Evolutionary conservation across 2,329 filamentous ascomycete genomes (phyloP), one percentile per base, ranked within the genome.

Genomic region (Purpureocillium lavendulum): DNA sequence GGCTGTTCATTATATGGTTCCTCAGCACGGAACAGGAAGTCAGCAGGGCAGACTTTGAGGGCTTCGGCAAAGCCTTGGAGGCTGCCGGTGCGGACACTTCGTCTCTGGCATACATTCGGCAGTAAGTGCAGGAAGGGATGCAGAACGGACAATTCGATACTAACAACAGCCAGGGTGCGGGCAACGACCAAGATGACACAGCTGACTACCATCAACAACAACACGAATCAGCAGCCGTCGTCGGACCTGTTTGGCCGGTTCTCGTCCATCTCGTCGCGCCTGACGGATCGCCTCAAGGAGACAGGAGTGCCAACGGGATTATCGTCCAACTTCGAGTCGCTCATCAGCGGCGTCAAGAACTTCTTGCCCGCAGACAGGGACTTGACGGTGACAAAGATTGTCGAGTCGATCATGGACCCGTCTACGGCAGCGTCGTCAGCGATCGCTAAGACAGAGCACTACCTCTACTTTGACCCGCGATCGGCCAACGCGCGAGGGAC

Each of bases 101-200:
- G 14, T 82, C 84, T 34, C 70, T 98, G 37, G 73, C 87, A 33
- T 97, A 97, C 52, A 78, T 98, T 51, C 82, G 85, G 66, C 86
- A 88, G 82, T 85, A 65, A 65, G 80, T 68, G 38, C 29, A 26
- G 5, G 21, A 26, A 5, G 21, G 21, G 21, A 26, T 5, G 21
- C 21, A 26, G 10, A 6, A 10, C 21, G 21, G 10, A n/a, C n/a
- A n/a, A n/a, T n/a, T 10, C 12, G 8, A 31, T 24, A 11, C 33
- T 21, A 15, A 36, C 30, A 37, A 33, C 7, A 21, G 36, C 33
- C 54, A 80, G 85, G 59, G 87, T 97, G 38, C 87, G 90, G 44
- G 87, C 94, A 49, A 88, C 94, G 37, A 97, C 90, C 5, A 87
- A 92, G 47, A 96, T 97, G 87, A 97, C 90, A 12, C 95, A 97